Evolutionary conservation across 345 rosid genomes (phyloP).

Genomic region (Barbarea vulgaris): DNA sequence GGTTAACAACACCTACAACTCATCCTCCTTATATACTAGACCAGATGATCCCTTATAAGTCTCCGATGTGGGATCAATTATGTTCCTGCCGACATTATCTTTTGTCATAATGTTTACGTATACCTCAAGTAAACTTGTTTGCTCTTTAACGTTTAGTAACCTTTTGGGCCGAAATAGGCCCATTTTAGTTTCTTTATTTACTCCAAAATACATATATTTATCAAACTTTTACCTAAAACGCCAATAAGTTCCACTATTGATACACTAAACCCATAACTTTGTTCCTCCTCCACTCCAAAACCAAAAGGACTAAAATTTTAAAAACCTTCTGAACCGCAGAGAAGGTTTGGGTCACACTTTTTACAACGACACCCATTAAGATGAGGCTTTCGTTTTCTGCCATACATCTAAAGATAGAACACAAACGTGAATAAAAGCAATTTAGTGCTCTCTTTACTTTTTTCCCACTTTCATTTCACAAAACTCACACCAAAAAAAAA

Average conservation of each 20-base stretch:
- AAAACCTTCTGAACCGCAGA: background rate
- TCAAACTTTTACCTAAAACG: background rate
- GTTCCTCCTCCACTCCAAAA: too few relatives aligned
- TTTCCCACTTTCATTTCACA: conserved; percentile 29
- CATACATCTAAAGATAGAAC: conserved; percentile 72
- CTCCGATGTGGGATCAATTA: background rate
- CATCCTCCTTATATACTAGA: background rate
- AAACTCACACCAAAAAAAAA: conserved; percentile 13
- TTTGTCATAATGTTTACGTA: background rate
- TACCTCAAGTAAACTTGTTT: background rate
- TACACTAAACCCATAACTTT: background rate
- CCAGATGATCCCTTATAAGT: background rate
- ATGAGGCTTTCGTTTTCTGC: conserved; percentile 76
- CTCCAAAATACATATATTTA: background rate
- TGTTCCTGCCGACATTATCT: background rate
- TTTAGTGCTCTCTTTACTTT: conserved; percentile 12
- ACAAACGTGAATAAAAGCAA: conserved; percentile 18
- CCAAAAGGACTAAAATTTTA: background rate
- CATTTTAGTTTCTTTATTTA: background rate
- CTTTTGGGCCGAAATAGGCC: background rate
- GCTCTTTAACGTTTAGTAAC: background rate
- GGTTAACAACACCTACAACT: background rate
- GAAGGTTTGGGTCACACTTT: conserved; percentile 32
- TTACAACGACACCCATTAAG: conserved; percentile 39
- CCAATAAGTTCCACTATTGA: background rate